Evolutionary conservation across 495 filamentous ascomycete genomes (phyloP), one percentile per base, ranked within the genome.

Genomic region (Penicillium roqueforti): DNA sequence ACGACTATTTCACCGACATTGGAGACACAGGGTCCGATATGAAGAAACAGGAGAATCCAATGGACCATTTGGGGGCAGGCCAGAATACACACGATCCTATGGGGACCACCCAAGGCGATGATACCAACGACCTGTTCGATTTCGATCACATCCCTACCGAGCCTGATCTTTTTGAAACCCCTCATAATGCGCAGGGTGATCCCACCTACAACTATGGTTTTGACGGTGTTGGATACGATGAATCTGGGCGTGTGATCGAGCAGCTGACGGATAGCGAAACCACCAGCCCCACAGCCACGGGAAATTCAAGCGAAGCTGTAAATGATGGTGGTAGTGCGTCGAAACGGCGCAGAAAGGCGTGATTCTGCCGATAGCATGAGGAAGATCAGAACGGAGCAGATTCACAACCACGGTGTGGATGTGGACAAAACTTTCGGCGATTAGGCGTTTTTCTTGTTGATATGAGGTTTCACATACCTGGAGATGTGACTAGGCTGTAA

Each of bases 1-100:
- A 75, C 29, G 84, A 84, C 23, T 89, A 87, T 57, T 79, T 80
- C 58, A 76, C 73, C 36, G 74, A 77, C 59, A 40, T 74, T 57
- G 63, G 44, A 11, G 68, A 75, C 26, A 28, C 69, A 11, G 60
- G 69, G 14, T 41, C 70, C 34, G 67, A 69, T 41, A 61, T 65
- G 29, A 61, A 61, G 22, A 63, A 59, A 13, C 46, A 71, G 13
- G 58, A 60, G 18, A 37, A 68, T 38, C 54, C 67, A 10, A 46
- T 34, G 55, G 59, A 19, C 57, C 45, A 43, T 16, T 50, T 37
- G 19, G 60, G 49, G 29, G 38, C 61, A 4, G 60, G 48, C 14
- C 7, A 52, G 11, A 49, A 48, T 26, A 44, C 22, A 5, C 49
- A 55, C 20, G 57, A 63, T 18, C 19, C 39, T 34, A 28, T 52